Base-by-base conservation (phyloP, 352 stramenopile genomes). In the Phytophthora chlamydospora region DNA sequence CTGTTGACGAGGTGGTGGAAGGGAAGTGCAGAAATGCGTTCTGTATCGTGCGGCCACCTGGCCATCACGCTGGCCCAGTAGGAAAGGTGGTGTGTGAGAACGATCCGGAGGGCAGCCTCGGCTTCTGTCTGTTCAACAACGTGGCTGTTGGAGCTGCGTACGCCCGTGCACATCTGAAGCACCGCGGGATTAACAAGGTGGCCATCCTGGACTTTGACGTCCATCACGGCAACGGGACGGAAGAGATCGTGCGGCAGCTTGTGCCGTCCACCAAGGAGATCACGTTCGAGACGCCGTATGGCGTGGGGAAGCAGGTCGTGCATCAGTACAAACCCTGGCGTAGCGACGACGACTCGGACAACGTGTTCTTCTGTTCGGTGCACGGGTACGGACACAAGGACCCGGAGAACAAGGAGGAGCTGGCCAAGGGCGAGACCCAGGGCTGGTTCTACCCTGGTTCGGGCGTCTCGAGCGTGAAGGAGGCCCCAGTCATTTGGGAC, bases 201-300 rank as follows among this genome's bases (percentile, higher is more conserved):
- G 97, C 96, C 4, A 98, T 99, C 62, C 69, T 99, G 39, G 97
- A 99, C 66, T 99, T 99, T 85, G 97, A 99, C 74, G 96, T 99
- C 21, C 97, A 99, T 68, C 97, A 99, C 69, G 89, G 97, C 43
- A 99, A 99, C 78, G 97, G 97, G 13, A 99, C 97, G 0, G 96
- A 99, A 58, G 85, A 98, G 43, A 98, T 98, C 50, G 89, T 99
- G 43, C 80, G 90, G 13, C 88, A 98, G 48, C 74, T 99, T 1
- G 84, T 97, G 45, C 97, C 97, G 0, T 85, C 66, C 43, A 85
- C 88, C 3, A 78, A 95, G 42, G 88, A 92, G 60, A 62, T 90
- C 12, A 52, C 53, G 6, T 92, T 97, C 50, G 78, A 95, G 52
- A 98, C 92, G n/a, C 90, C 88, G 0, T 98, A 98, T 68, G 88